Evolutionary conservation across 352 stramenopile genomes (phyloP).

Genomic region (Elongisporangium undulatum): DNA sequence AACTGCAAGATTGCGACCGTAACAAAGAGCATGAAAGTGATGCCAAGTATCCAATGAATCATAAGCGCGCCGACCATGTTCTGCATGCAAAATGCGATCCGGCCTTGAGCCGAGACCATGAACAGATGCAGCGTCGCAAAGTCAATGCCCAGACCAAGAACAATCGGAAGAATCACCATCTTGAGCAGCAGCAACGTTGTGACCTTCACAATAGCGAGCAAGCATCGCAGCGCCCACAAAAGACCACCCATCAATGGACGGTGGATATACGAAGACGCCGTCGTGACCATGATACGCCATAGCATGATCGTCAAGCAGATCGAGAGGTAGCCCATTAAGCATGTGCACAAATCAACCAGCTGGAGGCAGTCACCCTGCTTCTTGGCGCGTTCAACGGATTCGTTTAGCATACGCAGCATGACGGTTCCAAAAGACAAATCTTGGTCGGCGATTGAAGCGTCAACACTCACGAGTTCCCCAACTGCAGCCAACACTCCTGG

Average conservation of each 20-base stretch:
- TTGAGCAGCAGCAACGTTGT: conserved; percentile 95
- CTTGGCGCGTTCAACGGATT: conserved; percentile 54
- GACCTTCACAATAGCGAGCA: conserved; percentile 92
- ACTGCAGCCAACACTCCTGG: conserved; percentile 26
- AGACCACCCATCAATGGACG: conserved; percentile 76
- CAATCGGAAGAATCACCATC: conserved; percentile 96
- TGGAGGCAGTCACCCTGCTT: conserved; percentile 75
- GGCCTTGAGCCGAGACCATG: conserved; percentile 63
- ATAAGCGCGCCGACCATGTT: conserved; percentile 91
- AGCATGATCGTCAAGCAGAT: conserved; percentile 84
- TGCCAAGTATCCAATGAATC: conserved; percentile 96
- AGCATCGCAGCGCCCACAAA: conserved; percentile 71
- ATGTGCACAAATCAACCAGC: conserved; percentile 82
- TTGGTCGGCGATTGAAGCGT: conserved; percentile 12
- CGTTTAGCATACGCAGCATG: conserved; percentile 45
- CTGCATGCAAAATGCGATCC: conserved; percentile 77
- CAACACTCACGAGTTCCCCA: conserved; percentile 13
- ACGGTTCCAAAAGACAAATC: conserved; percentile 29
- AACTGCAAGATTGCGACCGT: conserved; percentile 95
- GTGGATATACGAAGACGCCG: conserved; percentile 79
- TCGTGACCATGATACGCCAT: conserved; percentile 83
- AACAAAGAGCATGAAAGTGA: conserved; percentile 98
- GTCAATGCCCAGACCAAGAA: conserved; percentile 93
- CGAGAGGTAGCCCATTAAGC: conserved; percentile 67
- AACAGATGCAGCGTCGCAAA: conserved; percentile 91